Percentiles rank a stretch among this genome's conserved stretches.
phyloP scores from a whole-genome alignment of 2,329 filamentous ascomycete genomes.

The Aspergillus transmontanensis region DNA sequence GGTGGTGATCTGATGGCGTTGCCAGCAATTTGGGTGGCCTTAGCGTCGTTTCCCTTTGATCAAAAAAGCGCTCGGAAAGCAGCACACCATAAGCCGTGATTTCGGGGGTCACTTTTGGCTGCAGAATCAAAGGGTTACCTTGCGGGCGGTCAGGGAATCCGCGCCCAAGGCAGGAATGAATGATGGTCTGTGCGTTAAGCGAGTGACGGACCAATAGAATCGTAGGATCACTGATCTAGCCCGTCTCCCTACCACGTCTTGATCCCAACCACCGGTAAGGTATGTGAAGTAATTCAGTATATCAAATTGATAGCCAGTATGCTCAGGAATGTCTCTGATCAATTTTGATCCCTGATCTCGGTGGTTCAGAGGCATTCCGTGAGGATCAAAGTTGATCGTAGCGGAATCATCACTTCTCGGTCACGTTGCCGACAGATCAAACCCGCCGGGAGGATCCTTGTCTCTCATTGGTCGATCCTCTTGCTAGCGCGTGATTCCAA shows the following conservation, averaged over 20 bases:
- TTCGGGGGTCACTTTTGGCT: slow-evolving; percentile 31
- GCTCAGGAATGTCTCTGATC: slow-evolving; percentile 20
- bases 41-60: slow-evolving; percentile 32
- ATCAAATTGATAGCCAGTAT: slow-evolving; percentile 17
- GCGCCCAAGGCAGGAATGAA: slow-evolving; percentile 12
- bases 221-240: slow-evolving; percentile 40
- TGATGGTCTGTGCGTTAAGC: slow-evolving; percentile 34
- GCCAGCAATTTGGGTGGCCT: slow-evolving; percentile 28
- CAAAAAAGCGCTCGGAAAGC: slow-evolving; percentile 37
- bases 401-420: slow-evolving; percentile 30
- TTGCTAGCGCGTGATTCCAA: slow-evolving; percentile 42
- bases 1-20: slow-evolving; percentile 38
- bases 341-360: slow-evolving; percentile 20
- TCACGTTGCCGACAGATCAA: slow-evolving; percentile 33
- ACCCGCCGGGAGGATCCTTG: slow-evolving; percentile 29
- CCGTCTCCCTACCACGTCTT: slow-evolving; percentile 31
- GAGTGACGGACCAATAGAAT: slow-evolving; percentile 39
- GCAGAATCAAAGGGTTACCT: slow-evolving; percentile 27
- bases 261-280: slow-evolving; percentile 37
- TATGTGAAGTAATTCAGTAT: slow-evolving; percentile 19
- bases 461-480: slow-evolving; percentile 40
- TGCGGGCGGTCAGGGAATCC: slow-evolving; percentile 18
- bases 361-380: slow-evolving; percentile 20
- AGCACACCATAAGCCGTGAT: slow-evolving; percentile 35
- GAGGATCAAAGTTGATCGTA: slow-evolving; percentile 28